Evolutionary conservation across 2,329 filamentous ascomycete genomes (phyloP).

Genomic region (Coniochaeta sp.): DNA sequence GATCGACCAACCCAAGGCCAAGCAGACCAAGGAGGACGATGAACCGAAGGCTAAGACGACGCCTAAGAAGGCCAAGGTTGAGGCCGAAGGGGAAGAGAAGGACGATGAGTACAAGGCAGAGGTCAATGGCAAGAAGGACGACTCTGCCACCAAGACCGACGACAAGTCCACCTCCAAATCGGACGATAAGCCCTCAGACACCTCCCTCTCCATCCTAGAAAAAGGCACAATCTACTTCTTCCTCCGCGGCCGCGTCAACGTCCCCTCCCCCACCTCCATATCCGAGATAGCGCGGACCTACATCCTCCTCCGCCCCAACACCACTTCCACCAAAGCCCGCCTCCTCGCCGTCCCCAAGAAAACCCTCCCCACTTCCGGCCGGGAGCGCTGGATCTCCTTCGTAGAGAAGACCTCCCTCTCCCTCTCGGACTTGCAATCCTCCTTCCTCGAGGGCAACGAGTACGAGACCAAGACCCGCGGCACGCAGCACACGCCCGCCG

Average conservation of each 20-base stretch:
- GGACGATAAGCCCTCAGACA: conserved; percentile 20
- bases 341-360: conserved; percentile 81
- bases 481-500: conserved; percentile 59
- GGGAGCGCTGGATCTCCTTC: conserved; percentile 72
- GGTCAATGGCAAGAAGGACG: conserved; percentile 8
- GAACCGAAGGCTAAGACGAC: not conserved
- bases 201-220: conserved; percentile 59
- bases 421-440: conserved; percentile 64
- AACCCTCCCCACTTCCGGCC: conserved; percentile 60
- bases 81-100: conserved; percentile 11
- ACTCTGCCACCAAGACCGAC: too few relatives aligned
- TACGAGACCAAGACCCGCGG: conserved; percentile 74
- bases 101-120: conserved; percentile 10
- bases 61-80: not conserved
- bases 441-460: conserved; percentile 58
- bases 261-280: conserved; percentile 61
- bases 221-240: conserved; percentile 93
- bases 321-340: too few relatives aligned
- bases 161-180: too few relatives aligned
- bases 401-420: conserved; percentile 66
- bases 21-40: not conserved
- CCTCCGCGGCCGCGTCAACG: conserved; percentile 67
- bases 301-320: conserved; percentile 75
- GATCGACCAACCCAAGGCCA: conserved; percentile 1
- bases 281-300: conserved; percentile 71